These are phyloP conservation scores for Aphanomyces cochlioides DNA, from an alignment of 352 stramenopile genomes.

Conservation along the genomic window DNA sequence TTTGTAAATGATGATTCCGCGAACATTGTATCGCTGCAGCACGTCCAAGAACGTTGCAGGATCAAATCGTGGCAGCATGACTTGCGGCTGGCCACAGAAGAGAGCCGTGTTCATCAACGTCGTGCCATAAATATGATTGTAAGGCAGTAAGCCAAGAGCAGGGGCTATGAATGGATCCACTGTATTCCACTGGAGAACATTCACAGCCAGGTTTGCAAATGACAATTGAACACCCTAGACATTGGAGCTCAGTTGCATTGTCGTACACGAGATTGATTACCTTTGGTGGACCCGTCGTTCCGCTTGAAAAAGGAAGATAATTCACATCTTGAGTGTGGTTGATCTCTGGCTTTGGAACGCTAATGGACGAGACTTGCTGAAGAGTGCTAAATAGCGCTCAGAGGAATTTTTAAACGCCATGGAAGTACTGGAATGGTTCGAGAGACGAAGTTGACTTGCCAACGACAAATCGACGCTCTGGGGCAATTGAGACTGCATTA, in stretches of 20 bases:
- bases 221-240: constrained; percentile 83
- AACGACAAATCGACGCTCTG: constrained; percentile 3
- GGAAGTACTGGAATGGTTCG: constrained; percentile 8
- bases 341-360: neutral
- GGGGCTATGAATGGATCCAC: constrained; percentile 59
- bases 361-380: constrained; percentile 32
- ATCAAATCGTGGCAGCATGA: constrained; percentile 89
- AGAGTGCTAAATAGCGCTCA: neutral
- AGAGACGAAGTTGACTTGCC: neutral
- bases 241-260: neutral
- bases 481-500: neutral
- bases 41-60: constrained; percentile 79
- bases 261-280: constrained; percentile 23
- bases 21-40: constrained; percentile 56
- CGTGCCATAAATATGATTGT: constrained; percentile 95
- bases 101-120: constrained; percentile 77
- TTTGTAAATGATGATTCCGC: neutral
- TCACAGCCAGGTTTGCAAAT: constrained; percentile 86
- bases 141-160: constrained; percentile 77
- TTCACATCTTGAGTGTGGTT: constrained; percentile 28
- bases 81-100: constrained; percentile 70
- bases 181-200: constrained; percentile 77
- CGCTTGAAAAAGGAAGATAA: constrained; percentile 90
- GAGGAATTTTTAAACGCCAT: neutral
- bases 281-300: constrained; percentile 91